These are phyloP conservation scores for Lyophyllum shimeji DNA, from an alignment of 768 basidiomycete genomes.

Conservation along the genomic window DNA sequence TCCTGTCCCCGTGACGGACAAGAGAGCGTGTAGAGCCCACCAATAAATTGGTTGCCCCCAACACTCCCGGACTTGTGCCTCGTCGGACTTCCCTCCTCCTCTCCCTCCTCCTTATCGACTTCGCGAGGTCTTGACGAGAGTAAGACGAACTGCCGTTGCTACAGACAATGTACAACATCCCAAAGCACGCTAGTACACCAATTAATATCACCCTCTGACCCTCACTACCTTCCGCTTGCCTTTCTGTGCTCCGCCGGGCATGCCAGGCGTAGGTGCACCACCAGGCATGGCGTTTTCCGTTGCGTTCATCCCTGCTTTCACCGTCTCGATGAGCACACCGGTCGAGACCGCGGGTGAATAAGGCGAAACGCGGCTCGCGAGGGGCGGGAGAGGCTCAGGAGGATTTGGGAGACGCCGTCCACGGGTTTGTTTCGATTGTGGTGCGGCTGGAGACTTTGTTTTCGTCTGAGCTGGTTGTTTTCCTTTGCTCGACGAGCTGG, in stretches of 20 bases:
- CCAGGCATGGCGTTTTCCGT: slow-evolving; percentile 46
- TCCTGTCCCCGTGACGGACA: no score
- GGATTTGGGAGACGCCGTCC: slow-evolving; percentile 64
- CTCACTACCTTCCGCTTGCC: slow-evolving; percentile 81
- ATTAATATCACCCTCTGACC: slow-evolving; percentile 50
- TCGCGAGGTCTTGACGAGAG: no score
- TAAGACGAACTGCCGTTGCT: not conserved
- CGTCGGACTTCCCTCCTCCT: no score
- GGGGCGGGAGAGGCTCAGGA: slow-evolving; percentile 71
- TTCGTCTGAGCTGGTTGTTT: slow-evolving; percentile 50
- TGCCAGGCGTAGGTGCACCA: slow-evolving; percentile 33
- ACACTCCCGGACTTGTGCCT: no score
- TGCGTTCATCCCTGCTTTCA: slow-evolving; percentile 84
- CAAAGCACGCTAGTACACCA: not conserved
- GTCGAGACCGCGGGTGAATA: slow-evolving; percentile 79
- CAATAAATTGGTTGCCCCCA: no score
- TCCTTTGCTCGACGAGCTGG: slow-evolving; percentile 42
- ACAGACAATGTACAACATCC: slow-evolving; percentile 1
- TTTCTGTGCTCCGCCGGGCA: slow-evolving; percentile 52
- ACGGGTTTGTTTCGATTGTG: slow-evolving; percentile 27
- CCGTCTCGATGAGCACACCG: slow-evolving; percentile 77
- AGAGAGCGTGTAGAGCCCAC: no score
- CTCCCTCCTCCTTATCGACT: no score
- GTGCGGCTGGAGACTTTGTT: slow-evolving; percentile 39
- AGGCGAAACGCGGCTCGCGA: slow-evolving; percentile 72